These are phyloP conservation scores for Fusarium nanum DNA, from an alignment of 2,329 filamentous ascomycete species.

Conservation along the genomic window DNA sequence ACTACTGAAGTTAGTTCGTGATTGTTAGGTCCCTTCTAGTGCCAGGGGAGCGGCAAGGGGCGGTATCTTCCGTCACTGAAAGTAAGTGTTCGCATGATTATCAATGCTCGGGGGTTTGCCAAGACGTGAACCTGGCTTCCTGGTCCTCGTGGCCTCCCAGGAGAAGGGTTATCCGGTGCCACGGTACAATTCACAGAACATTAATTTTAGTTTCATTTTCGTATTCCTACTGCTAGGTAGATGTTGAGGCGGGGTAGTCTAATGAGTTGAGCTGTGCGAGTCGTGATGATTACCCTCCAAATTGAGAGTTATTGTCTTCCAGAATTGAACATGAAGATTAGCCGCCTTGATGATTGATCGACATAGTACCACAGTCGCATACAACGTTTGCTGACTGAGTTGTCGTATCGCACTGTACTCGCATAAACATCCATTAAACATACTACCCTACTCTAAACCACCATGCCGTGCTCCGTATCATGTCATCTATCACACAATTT, in stretches of 20 bases:
- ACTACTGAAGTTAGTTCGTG: background rate
- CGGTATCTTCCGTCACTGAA: slow-evolving; percentile 16
- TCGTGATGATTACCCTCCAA: background rate
- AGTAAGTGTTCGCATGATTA: background rate
- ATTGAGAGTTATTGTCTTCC: background rate
- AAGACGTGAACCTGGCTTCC: slow-evolving; percentile 7
- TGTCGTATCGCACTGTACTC: background rate
- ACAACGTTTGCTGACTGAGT: background rate
- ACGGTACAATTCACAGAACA: slow-evolving; percentile 18
- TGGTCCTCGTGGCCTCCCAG: slow-evolving; percentile 2
- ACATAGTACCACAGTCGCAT: background rate
- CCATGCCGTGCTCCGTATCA: background rate
- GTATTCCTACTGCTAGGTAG: background rate
- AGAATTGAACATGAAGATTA: background rate
- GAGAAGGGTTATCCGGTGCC: slow-evolving; percentile 13
- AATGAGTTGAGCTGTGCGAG: background rate
- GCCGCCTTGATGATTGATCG: background rate
- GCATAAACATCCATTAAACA: background rate
- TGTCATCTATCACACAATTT: background rate
- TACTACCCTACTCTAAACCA: background rate
- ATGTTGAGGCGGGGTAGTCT: slow-evolving; percentile 21
- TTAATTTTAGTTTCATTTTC: slow-evolving; percentile 12
- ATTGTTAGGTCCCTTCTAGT: background rate
- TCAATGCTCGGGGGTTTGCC: slow-evolving; percentile 5
- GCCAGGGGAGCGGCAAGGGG: slow-evolving; percentile 3